Evolutionary conservation across 768 basidiomycete species (phyloP), one percentile per base, ranked within the genome.

Genomic region (Calocera cornea): DNA sequence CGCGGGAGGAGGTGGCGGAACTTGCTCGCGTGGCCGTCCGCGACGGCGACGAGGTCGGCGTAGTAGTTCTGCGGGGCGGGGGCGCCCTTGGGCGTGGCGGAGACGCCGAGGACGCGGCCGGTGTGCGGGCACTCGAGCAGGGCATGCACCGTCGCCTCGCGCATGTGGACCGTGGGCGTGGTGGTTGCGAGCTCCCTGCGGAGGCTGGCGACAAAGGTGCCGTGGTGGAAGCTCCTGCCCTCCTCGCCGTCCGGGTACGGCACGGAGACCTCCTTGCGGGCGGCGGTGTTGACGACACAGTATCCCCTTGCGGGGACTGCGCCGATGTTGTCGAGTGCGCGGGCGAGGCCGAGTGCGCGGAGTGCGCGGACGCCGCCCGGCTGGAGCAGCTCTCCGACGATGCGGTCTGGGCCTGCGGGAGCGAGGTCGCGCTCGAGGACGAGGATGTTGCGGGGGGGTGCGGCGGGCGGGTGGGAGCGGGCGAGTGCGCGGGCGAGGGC

Each of bases 351-450:
- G n/a, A 99, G 84, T 40, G 83, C 77, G 67, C 83, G 78, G 50
- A 99, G 78, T 0, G 92, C 86, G 14, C 80, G 79, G 27, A 93
- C 86, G 0, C 97, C 97, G 1, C 88, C 94, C 1, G 97, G 97
- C 73, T 99, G 97, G 27, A 99, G 80, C 0, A 98, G 85, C 76
- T 99, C 97, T 29, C 97, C 97, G 36, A 98, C 97, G 71, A 99
- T 98, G 19, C 97, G 84, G 81, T 98, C 93, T 0, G 97, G 97
- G 44, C 44, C 44, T 7, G 16, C 3, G 75, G 92, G 89, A 0
- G 88, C 82, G 2, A 98, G 82, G 16, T 95, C 95, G 12, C 95
- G 87, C 77, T 99, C 97, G 66, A 99, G 80, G 0, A 97, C 79
- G 19, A 88, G 88, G 71, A 97, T 87, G 24, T 86, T 83, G 22